Percentiles rank a stretch among this genome's conserved stretches.
These are phyloP conservation scores for Lentinula edodes DNA, from an alignment of 768 basidiomycete species.

Conservation along the genomic window DNA sequence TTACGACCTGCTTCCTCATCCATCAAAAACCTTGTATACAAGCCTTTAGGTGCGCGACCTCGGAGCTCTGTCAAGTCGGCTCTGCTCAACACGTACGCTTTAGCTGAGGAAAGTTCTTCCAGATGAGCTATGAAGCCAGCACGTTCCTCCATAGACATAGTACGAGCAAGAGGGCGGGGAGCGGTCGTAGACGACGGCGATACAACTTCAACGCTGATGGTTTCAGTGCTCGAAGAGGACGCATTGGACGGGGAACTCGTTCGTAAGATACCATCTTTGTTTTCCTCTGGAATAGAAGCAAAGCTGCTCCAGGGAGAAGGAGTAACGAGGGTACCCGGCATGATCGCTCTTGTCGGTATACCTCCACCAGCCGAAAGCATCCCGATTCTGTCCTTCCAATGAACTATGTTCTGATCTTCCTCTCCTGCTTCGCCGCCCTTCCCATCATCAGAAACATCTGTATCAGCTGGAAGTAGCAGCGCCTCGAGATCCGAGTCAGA, in stretches of 20 bases:
- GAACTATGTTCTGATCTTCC: conserved; percentile 26
- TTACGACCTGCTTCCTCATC: conserved; percentile 27
- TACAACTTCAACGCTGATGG: not conserved
- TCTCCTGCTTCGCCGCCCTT: conserved; percentile 21
- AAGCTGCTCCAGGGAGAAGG: conserved; percentile 42
- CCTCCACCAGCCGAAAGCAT: conserved; percentile 9
- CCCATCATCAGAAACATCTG: conserved; percentile 22
- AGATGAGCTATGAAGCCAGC: conserved; percentile 44
- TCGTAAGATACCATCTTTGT: conserved; percentile 5
- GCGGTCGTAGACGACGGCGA: conserved; percentile 17
- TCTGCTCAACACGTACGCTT: conserved; percentile 42
- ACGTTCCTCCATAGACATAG: conserved; percentile 50
- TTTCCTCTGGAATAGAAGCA: conserved; percentile 13
- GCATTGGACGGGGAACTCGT: not conserved
- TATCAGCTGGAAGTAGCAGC: conserved; percentile 38
- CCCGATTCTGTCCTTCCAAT: conserved; percentile 25
- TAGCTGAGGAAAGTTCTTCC: conserved; percentile 36
- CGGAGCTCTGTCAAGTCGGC: conserved; percentile 36
- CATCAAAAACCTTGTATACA: conserved; percentile 25
- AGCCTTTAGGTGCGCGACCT: conserved; percentile 36
- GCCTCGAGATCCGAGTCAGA: conserved; percentile 43
- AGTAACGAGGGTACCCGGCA: conserved; percentile 53
- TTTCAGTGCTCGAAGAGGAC: not conserved
- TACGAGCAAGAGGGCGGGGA: conserved; percentile 33
- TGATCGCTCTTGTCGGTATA: conserved; percentile 22